Evolutionary conservation across 306 rosid species (phyloP).

Genomic region (Corylus heterophylla): DNA sequence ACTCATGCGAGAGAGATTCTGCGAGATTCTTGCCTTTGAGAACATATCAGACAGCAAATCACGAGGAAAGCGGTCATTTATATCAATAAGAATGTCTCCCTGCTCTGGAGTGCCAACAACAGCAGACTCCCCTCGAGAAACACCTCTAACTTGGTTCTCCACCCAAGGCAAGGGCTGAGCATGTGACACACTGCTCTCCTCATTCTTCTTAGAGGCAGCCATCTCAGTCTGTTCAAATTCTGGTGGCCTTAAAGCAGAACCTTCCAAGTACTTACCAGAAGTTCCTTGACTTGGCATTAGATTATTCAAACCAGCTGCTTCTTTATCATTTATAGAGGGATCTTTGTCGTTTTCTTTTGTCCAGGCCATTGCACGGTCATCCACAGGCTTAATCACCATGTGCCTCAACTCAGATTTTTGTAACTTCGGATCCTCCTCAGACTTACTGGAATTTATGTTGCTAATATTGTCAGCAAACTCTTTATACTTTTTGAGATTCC

Average conservation of each 20-base stretch:
- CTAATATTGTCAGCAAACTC: slow-evolving; percentile 29
- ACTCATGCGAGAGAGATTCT: slow-evolving; percentile 37
- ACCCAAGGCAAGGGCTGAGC: slow-evolving; percentile 26
- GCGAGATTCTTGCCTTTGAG: slow-evolving; percentile 47
- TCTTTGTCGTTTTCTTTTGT: slow-evolving; percentile 31
- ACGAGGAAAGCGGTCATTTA: slow-evolving; percentile 63
- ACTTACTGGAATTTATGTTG: slow-evolving; percentile 28
- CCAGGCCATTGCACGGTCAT: slow-evolving; percentile 29
- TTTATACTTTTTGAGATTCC: slow-evolving; percentile 23
- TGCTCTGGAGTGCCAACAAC: slow-evolving; percentile 46
- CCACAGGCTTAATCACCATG: not conserved
- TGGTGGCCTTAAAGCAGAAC: slow-evolving; percentile 33
- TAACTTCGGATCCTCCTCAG: slow-evolving; percentile 33
- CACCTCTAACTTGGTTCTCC: slow-evolving; percentile 28
- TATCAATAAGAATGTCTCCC: slow-evolving; percentile 62
- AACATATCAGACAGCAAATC: slow-evolving; percentile 59
- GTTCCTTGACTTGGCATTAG: slow-evolving; percentile 27
- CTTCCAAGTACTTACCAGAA: slow-evolving; percentile 30
- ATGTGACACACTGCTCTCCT: slow-evolving; percentile 15
- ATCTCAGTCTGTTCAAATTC: slow-evolving; percentile 38
- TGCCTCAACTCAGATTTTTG: slow-evolving; percentile 23
- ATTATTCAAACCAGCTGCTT: slow-evolving; percentile 26
- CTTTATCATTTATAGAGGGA: slow-evolving; percentile 28
- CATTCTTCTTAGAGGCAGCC: slow-evolving; percentile 22
- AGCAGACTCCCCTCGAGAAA: slow-evolving; percentile 33